Base-by-base conservation (phyloP, 192 early-diverging fungal species). In the Funneliformis mosseae region DNA sequence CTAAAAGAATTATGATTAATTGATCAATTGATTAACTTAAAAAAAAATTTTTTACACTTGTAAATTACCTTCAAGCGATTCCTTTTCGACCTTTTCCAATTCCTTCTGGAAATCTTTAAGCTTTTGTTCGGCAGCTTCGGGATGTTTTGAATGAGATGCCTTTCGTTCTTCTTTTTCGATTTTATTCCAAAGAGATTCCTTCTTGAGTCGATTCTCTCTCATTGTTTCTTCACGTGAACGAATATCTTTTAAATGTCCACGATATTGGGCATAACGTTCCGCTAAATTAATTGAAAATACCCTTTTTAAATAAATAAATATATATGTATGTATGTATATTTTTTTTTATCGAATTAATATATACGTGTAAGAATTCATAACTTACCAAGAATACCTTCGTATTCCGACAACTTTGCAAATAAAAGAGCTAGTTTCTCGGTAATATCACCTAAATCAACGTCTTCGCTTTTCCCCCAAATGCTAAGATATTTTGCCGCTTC, bases 391-490 rank as follows among this genome's bases (percentile, higher is more conserved):
- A 33, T 8, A 41, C 64, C 12, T 50, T 68, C 77, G 8, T 43
- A 8, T 42, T 78, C 63, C 18, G 63, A 23, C 38, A 78, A 62
- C 18, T 78, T 78, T 45, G 64, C 27, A 8, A 46, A 48, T 62
- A 78, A 78, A 18, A 25, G 2, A 48, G 27, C 12, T 4, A 68
- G 8, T 55, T 78, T 78, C 25, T 78, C 77, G 0, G 76, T 78
- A 5, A 78, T 38, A 46, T 78, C 76, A 43, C 27, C 46, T 61
- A 78, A 78, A 39, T 78, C 76, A 8, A 4, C 39, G 25, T 18
- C 76, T 78, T 78, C 76, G 67, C 76, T 78, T 68, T 67, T 78
- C 23, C 76, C 76, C 76, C 76, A 78, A 43, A 61, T 63, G 8
- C 41, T 8, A 39, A 78, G 39, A 38, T 48, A 67, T 23, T 78